phyloP scores from a whole-genome alignment of 805 yeast species.

The Ogataea nonfermentans region DNA sequence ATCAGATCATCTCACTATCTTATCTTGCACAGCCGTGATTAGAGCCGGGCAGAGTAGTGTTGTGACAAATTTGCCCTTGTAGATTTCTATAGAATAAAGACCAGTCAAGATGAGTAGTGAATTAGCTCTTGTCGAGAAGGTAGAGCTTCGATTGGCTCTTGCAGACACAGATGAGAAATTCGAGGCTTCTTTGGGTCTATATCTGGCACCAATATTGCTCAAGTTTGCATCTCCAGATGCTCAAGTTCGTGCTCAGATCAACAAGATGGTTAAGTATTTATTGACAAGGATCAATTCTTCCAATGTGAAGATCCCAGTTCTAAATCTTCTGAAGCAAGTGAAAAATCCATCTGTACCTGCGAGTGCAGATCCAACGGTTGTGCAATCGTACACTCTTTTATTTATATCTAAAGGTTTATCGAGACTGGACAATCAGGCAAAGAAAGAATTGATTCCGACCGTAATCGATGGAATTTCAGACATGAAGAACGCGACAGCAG shows the following conservation, averaged over 20 bases:
- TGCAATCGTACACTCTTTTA: constrained; percentile 59
- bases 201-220: constrained; percentile 73
- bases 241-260: constrained; percentile 63
- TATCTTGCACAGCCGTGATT: constrained; percentile 12
- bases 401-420: constrained; percentile 69
- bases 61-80: constrained; percentile 8
- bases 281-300: constrained; percentile 64
- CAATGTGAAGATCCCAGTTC: constrained; percentile 59
- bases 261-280: constrained; percentile 60
- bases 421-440: constrained; percentile 41
- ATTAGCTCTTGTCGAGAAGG: constrained; percentile 63
- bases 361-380: constrained; percentile 46
- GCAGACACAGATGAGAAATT: constrained; percentile 68
- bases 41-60: constrained; percentile 4
- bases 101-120: constrained; percentile 39
- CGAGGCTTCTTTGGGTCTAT: constrained; percentile 55
- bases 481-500: constrained; percentile 32
- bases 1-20: not conserved
- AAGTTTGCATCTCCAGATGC: constrained; percentile 72
- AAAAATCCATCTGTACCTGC: constrained; percentile 47
- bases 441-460: constrained; percentile 44
- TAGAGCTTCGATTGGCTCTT: constrained; percentile 76
- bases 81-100: constrained; percentile 1
- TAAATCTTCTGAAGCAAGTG: constrained; percentile 62
- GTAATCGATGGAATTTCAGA: constrained; percentile 46